These are phyloP conservation scores for Ganoderma meredithae DNA, from an alignment of 1,284 basidiomycete genomes.

Conservation along the genomic window DNA sequence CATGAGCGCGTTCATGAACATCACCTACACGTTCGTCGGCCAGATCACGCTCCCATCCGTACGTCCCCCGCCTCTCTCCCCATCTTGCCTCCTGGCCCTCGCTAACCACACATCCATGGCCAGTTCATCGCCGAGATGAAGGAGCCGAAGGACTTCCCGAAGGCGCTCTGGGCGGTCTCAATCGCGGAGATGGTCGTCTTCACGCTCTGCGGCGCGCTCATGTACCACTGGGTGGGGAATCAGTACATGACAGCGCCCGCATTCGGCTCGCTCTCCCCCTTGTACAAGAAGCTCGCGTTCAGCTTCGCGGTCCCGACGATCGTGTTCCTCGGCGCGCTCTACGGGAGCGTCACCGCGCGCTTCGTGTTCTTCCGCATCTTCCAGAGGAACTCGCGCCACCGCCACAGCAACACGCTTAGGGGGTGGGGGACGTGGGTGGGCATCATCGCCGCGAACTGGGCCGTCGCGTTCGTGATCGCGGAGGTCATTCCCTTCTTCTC, in stretches of 20 bases:
- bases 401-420: slow-evolving; percentile 59
- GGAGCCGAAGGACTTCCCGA: slow-evolving; percentile 70
- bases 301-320: slow-evolving; percentile 60
- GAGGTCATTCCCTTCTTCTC: slow-evolving; percentile 58
- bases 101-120: background rate
- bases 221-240: slow-evolving; percentile 60
- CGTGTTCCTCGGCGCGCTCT: slow-evolving; percentile 55
- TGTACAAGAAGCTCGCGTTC: slow-evolving; percentile 56
- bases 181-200: slow-evolving; percentile 66
- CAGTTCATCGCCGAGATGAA: slow-evolving; percentile 66
- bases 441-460: slow-evolving; percentile 64
- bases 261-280: slow-evolving; percentile 50
- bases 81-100: background rate
- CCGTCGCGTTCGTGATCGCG: slow-evolving; percentile 66
- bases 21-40: slow-evolving; percentile 68
- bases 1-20: slow-evolving; percentile 56
- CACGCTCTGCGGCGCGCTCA: slow-evolving; percentile 65
- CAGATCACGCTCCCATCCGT: slow-evolving; percentile 57
- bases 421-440: slow-evolving; percentile 68
- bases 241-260: slow-evolving; percentile 61
- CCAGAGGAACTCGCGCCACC: slow-evolving; percentile 53
- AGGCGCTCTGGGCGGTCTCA: slow-evolving; percentile 57
- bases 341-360: slow-evolving; percentile 55
- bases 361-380: slow-evolving; percentile 61
- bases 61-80: background rate